Conservation (phyloP, 768 basidiomycete species). For the Amanita pallidorosea region DNA sequence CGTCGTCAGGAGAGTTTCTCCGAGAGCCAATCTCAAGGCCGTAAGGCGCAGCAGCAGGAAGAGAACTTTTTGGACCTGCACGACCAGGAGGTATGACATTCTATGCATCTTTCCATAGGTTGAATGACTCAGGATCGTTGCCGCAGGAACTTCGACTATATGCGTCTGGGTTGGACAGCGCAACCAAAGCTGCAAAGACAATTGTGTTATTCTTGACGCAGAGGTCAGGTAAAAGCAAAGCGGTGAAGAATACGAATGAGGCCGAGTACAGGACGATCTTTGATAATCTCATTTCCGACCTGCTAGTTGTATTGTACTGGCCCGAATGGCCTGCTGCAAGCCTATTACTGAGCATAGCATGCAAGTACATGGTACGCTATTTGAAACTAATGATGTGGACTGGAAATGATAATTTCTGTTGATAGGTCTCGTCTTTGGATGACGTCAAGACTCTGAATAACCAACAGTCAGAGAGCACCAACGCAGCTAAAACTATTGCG, state of each 20-base stretch:
- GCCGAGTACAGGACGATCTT: slow-evolving; percentile 90
- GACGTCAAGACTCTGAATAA: slow-evolving; percentile 57
- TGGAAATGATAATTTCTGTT: not conserved
- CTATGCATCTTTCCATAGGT: not conserved
- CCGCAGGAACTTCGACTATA: slow-evolving; percentile 63
- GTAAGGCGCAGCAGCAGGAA: slow-evolving; percentile 12
- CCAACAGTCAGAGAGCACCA: slow-evolving; percentile 48
- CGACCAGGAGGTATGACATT: slow-evolving; percentile 44
- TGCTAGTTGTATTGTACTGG: slow-evolving; percentile 82
- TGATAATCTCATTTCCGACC: slow-evolving; percentile 82
- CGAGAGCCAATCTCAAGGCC: slow-evolving; percentile 26
- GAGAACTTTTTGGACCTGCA: slow-evolving; percentile 57
- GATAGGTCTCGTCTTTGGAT: slow-evolving; percentile 70
- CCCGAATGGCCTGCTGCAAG: slow-evolving; percentile 97
- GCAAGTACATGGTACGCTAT: slow-evolving; percentile 69
- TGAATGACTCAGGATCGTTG: slow-evolving; percentile 1
- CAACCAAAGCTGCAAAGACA: slow-evolving; percentile 75
- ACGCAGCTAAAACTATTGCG: slow-evolving; percentile 81
- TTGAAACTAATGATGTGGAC: not conserved
- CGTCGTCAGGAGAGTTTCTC: slow-evolving; percentile 52
- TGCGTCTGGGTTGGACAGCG: slow-evolving; percentile 63
- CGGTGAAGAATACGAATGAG: slow-evolving; percentile 86
- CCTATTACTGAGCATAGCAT: slow-evolving; percentile 68
- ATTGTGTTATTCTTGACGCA: slow-evolving; percentile 73
- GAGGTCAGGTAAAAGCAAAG: slow-evolving; percentile 77